Base-by-base conservation (phyloP, 768 basidiomycete genomes). In the Auriscalpium microsporum region DNA sequence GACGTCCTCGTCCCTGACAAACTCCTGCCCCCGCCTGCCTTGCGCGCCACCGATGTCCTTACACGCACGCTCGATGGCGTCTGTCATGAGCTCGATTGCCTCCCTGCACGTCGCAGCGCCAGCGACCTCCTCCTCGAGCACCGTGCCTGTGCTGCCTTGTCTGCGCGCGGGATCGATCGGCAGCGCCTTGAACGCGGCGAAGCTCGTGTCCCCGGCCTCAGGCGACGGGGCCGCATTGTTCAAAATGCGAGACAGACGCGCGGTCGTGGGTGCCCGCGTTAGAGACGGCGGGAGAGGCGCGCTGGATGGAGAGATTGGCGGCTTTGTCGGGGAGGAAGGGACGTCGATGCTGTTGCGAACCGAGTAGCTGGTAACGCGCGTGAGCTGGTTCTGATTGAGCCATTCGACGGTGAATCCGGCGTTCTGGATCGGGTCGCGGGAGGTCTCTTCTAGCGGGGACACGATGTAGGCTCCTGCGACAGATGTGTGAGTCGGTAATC, bases 391-490 rank as follows among this genome's bases (percentile, higher is more conserved):
- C 1, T 78, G 73, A 46, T 82, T 82, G 40, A 79, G 76, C 86
- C 90, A 99, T n/a, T 79, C 78, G 49, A 98, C 68, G 3, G 83
- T 68, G 67, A 98, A 91, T 1, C 96, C 95, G 45, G 85, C 85
- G 65, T 97, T 97, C 71, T 97, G 91, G 17, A 75, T 66, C 0
- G 87, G 82, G 67, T 96, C 91, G 14, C 94, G 83, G 61, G 90
- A 92, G 0, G 90, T 84, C 68, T 95, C 92, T 70, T 97, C 92
- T 2, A 98, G 75, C 2, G 94, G 86, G 1, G 94, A 96, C 44
- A 97, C 72, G 57, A 98, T 97, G 67, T 98, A 99, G 46, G 90
- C 84, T n/a, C 94, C 94, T 94, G 5, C 6, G 17, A 40, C 36
- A 14, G 8, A 19, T 10, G 40, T 56, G 44, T 52, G 34, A 49